Percentiles rank a stretch among this genome's conserved stretches.
These are phyloP conservation scores for Aspergillus versicolor DNA, from an alignment of 2,329 filamentous ascomycete genomes.

Conservation along the genomic window DNA sequence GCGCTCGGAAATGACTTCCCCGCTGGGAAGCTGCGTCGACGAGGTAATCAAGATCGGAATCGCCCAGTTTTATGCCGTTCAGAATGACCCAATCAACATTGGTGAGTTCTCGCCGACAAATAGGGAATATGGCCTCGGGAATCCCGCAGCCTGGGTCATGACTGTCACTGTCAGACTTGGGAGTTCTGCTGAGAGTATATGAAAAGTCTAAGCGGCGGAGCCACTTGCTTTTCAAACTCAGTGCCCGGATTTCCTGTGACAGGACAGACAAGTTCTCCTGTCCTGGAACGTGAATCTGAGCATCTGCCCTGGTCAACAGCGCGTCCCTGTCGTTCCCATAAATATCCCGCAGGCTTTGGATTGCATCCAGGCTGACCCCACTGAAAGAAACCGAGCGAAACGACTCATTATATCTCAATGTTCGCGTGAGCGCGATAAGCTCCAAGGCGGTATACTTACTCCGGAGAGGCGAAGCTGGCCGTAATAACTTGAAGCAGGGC, in stretches of 20 bases:
- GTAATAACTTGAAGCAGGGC: slow-evolving; percentile 64
- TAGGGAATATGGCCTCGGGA: slow-evolving; percentile 66
- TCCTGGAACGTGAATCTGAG: slow-evolving; percentile 53
- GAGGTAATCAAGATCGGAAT: slow-evolving; percentile 65
- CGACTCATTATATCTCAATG: slow-evolving; percentile 68
- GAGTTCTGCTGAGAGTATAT: slow-evolving; percentile 57
- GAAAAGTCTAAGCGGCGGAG: slow-evolving; percentile 66
- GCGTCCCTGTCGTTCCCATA: slow-evolving; percentile 64
- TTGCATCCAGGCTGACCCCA: slow-evolving; percentile 60
- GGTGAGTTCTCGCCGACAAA: slow-evolving; percentile 66
- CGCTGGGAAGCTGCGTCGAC: slow-evolving; percentile 68
- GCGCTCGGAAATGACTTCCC: slow-evolving; percentile 63
- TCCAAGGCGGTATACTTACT: slow-evolving; percentile 61
- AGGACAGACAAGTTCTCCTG: slow-evolving; percentile 58
- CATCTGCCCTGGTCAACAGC: slow-evolving; percentile 59
- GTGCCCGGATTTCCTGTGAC: slow-evolving; percentile 66
- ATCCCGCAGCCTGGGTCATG: slow-evolving; percentile 67
- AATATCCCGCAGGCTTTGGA: slow-evolving; percentile 62
- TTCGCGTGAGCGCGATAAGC: slow-evolving; percentile 67
- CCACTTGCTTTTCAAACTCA: slow-evolving; percentile 65
- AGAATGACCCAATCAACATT: slow-evolving; percentile 70
- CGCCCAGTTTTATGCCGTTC: slow-evolving; percentile 68
- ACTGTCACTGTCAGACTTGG: slow-evolving; percentile 48
- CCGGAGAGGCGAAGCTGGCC: slow-evolving; percentile 50
- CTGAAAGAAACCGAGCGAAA: slow-evolving; percentile 69